Conservation (phyloP, 208 protist genomes). For the Jaenimonas drosophilae region DNA sequence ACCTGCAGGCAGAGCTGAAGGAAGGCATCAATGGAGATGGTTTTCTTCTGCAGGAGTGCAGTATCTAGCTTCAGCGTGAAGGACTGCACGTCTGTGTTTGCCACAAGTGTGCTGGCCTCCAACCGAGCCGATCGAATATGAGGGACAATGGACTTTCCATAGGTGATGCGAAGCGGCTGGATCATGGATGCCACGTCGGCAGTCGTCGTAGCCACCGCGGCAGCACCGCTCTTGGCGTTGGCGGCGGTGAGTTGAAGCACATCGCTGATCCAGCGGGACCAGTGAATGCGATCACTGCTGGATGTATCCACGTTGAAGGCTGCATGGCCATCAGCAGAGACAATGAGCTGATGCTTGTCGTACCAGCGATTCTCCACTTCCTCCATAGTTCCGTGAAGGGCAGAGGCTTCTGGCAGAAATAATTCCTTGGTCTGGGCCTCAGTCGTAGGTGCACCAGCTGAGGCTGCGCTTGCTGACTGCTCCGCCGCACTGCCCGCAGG, state of each 20-base stretch:
- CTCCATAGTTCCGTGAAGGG: constrained; percentile 56
- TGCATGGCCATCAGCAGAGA: constrained; percentile 72
- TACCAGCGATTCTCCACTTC: constrained; percentile 89
- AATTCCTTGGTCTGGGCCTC: no score
- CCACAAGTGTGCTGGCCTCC: constrained; percentile 53
- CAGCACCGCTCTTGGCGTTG: constrained; percentile 13
- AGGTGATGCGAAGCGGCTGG: constrained; percentile 57
- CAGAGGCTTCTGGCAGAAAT: constrained; percentile 17
- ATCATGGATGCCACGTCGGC: constrained; percentile 20
- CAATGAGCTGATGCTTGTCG: constrained; percentile 89
- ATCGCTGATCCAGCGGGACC: constrained; percentile 73
- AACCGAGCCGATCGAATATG: constrained; percentile 70
- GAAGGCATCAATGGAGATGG: constrained; percentile 63
- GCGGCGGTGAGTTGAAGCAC: constrained; percentile 37
- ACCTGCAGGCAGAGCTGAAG: constrained; percentile 85
- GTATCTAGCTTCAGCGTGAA: constrained; percentile 43
- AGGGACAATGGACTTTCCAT: constrained; percentile 68
- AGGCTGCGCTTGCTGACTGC: not conserved
- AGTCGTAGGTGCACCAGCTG: no score
- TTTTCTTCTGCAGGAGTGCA: constrained; percentile 23
- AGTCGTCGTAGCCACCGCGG: constrained; percentile 7
- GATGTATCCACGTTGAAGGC: constrained; percentile 86
- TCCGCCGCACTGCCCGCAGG: no score
- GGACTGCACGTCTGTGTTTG: constrained; percentile 44
- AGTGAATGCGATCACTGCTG: constrained; percentile 67